A percentile compares a stretch with the other conserved stretches of the same genome.
These are phyloP conservation scores for Colletotrichum agaves DNA, from an alignment of 2,329 filamentous ascomycete species.

Conservation along the genomic window DNA sequence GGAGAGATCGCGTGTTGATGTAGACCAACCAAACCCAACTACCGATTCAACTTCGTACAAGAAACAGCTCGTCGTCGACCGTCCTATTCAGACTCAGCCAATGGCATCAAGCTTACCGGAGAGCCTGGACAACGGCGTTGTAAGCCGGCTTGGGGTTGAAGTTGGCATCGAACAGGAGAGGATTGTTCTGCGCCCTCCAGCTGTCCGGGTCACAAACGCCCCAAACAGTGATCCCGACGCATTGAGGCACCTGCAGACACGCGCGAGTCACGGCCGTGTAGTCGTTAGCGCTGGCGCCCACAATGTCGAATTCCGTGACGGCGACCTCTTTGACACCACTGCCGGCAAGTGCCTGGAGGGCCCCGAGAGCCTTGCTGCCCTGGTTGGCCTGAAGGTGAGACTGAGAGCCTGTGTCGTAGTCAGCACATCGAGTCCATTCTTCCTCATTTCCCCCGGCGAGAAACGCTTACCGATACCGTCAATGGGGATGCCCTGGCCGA, in stretches of 20 bases:
- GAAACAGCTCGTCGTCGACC: not conserved
- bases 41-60: not conserved
- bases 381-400: conserved; percentile 61
- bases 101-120: conserved; percentile 36
- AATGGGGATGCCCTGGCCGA: conserved; percentile 70
- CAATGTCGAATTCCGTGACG: conserved; percentile 76
- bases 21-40: no score
- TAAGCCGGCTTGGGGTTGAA: conserved; percentile 64
- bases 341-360: conserved; percentile 63
- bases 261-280: conserved; percentile 68
- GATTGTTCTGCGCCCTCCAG: conserved; percentile 61
- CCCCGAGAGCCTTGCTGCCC: conserved; percentile 56
- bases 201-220: conserved; percentile 62
- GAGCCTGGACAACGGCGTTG: conserved; percentile 54
- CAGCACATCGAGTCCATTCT: not conserved
- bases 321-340: conserved; percentile 66
- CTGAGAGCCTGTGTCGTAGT: conserved; percentile 55
- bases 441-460: not conserved
- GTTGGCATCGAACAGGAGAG: conserved; percentile 64
- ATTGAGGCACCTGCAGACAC: conserved; percentile 67
- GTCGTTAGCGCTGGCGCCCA: conserved; percentile 63
- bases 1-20: no score
- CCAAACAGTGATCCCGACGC: conserved; percentile 75
- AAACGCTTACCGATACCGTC: conserved; percentile 63
- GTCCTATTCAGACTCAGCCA: no score